Evolutionary conservation across 768 basidiomycete genomes (phyloP), one percentile per base, ranked within the genome.

Genomic region (Xerocomus spinulosus): DNA sequence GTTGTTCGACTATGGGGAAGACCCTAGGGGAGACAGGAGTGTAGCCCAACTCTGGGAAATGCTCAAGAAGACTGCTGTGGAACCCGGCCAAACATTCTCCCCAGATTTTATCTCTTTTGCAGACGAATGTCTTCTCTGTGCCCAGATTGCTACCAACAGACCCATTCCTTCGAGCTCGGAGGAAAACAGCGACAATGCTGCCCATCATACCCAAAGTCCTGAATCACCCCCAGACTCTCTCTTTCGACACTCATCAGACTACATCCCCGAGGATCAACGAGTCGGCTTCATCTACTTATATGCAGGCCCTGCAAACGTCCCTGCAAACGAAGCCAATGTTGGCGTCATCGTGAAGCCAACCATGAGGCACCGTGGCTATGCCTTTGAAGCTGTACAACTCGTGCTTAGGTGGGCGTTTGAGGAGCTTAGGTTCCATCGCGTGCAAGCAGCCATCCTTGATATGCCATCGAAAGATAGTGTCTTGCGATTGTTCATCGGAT

Each of bases 251-350:
- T 3, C 10, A 0, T 14, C 13, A 0, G 23, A 15, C 1, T 3
- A 25, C 3, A 3, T 23, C 33, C 18, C 18, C 3, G 10, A 14
- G 5, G 6, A 23, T 9, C 21, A 2, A 9, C 48, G 13, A 2
- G 29, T 47, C 5, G 67, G 67, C 2, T 48, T 68, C 45, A 44
- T 68, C 37, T 68, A 70, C 47, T 44, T 70, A 8, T 43, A 57
- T 9, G 38, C 53, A 0, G 46, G 56, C 15, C 54, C 57, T 15
- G 50, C 57, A 26, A 61, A 56, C 39, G 1, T 36, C 25, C 44
- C 44, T 21, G 55, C 59, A 2, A 63, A 66, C n/a, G 80, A 85
- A 59, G 70, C 77, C 18, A 78, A 72, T 52, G 65, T 87, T 26
- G 84, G 83, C 10, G 63, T 87, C 53, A 68, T 79, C 44, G 51